Evolutionary conservation across 176 grass and related monocot genomes (phyloP).

Genomic region (Areca catechu): DNA sequence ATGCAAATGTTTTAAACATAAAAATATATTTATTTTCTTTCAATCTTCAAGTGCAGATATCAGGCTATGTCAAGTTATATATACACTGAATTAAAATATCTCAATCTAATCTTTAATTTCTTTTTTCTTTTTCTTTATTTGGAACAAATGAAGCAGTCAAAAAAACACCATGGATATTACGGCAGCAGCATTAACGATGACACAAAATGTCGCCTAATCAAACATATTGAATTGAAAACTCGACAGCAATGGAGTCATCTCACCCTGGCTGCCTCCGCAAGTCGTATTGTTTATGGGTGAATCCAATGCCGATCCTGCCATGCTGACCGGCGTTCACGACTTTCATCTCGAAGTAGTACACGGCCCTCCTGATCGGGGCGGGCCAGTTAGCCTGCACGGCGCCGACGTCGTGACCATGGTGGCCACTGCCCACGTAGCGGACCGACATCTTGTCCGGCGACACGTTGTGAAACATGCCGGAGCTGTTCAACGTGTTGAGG

Average conservation of each 20-base stretch:
- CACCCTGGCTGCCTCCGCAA: slow-evolving; percentile 82
- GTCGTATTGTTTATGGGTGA: slow-evolving; percentile 65
- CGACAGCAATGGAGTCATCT: neutral
- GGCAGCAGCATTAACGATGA: too few species aligned
- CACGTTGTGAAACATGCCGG: slow-evolving; percentile 68
- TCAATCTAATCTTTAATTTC: too few species aligned
- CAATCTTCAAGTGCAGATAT: too few species aligned
- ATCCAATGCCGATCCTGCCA: slow-evolving; percentile 67
- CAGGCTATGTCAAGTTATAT: too few species aligned
- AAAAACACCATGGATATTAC: too few species aligned
- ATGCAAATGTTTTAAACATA: too few species aligned
- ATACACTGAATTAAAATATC: too few species aligned
- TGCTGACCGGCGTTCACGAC: slow-evolving; percentile 58
- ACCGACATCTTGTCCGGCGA: slow-evolving; percentile 83
- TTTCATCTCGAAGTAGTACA: slow-evolving; percentile 88
- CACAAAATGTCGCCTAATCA: too few species aligned
- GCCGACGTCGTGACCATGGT: slow-evolving; percentile 89
- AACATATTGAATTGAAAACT: too few species aligned
- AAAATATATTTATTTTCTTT: too few species aligned
- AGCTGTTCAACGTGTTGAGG: slow-evolving; percentile 91
- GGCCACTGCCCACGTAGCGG: slow-evolving; percentile 31
- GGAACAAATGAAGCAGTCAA: too few species aligned
- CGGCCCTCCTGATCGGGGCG: slow-evolving; percentile 47
- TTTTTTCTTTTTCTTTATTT: too few species aligned
- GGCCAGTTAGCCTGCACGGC: slow-evolving; percentile 75